Evolutionary conservation across 768 basidiomycete species (phyloP).

Genomic region (Thelephora ganbajun): DNA sequence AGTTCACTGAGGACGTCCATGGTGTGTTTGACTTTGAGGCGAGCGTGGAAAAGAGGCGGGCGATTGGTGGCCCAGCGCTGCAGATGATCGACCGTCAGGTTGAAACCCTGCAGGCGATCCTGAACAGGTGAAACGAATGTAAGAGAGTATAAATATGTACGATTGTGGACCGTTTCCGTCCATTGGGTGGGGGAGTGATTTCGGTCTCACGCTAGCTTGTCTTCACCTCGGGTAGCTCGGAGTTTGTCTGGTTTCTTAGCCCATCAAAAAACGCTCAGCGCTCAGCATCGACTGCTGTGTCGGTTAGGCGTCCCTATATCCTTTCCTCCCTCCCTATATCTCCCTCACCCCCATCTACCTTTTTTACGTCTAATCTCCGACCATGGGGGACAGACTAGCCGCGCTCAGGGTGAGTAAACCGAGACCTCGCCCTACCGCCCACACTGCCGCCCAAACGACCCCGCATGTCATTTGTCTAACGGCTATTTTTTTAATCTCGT

Average conservation of each 20-base stretch:
- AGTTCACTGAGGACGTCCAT: constrained; percentile 73
- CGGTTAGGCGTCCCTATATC: constrained; percentile 4
- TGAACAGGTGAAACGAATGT: background rate
- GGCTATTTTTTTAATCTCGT: background rate
- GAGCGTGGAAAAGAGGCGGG: constrained; percentile 81
- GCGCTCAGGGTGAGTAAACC: constrained; percentile 55
- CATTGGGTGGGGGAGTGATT: too few species aligned
- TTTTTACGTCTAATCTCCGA: constrained; percentile 8
- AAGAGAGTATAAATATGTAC: background rate
- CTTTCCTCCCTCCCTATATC: background rate
- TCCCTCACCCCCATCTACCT: constrained; percentile 2
- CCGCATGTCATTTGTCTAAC: background rate
- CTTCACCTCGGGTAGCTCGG: too few species aligned
- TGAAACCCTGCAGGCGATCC: constrained; percentile 46
- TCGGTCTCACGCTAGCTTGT: too few species aligned
- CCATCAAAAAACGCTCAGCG: background rate
- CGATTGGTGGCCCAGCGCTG: constrained; percentile 85
- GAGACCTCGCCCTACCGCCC: too few species aligned
- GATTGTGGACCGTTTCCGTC: too few species aligned
- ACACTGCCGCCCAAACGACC: background rate
- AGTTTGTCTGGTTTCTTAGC: too few species aligned
- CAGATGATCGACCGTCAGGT: constrained; percentile 82
- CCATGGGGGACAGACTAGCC: constrained; percentile 84
- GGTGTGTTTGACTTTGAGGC: constrained; percentile 90
- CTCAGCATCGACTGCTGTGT: constrained; percentile 9